phyloP scores from a whole-genome alignment of 1,139 yeast genomes.

The Yamadazyma aaseri region DNA sequence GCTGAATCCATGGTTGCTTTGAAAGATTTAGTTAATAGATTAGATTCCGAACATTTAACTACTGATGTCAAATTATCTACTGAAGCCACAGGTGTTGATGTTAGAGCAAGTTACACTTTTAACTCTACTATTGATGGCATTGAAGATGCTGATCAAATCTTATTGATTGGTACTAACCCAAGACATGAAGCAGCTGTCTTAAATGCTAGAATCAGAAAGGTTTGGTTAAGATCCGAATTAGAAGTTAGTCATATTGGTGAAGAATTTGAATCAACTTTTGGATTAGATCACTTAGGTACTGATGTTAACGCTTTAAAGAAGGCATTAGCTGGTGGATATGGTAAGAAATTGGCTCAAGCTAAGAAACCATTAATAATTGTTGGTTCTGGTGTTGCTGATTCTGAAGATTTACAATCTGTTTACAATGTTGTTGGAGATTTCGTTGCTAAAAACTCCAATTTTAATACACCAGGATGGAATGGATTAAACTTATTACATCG shows the following conservation, averaged over 20 bases:
- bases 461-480: constrained; percentile 76
- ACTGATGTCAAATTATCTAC: constrained; percentile 66
- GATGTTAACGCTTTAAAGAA: constrained; percentile 55
- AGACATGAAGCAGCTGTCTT: constrained; percentile 89
- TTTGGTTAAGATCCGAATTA: constrained; percentile 70
- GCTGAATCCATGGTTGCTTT: constrained; percentile 81
- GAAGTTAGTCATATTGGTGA: constrained; percentile 75
- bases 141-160: constrained; percentile 78
- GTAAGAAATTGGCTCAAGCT: constrained; percentile 66
- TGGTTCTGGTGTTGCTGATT: constrained; percentile 79
- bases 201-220: constrained; percentile 81
- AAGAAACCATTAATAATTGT: constrained; percentile 76
- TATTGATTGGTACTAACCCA: constrained; percentile 83
- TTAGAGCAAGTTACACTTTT: constrained; percentile 79
- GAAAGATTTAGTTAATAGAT: constrained; percentile 73
- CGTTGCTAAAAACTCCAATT: constrained; percentile 56
- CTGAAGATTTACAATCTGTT: constrained; percentile 62
- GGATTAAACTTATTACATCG: constrained; percentile 82
- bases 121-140: constrained; percentile 79
- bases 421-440: constrained; percentile 64
- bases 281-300: constrained; percentile 62
- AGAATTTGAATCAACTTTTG: constrained; percentile 74
- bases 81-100: constrained; percentile 67
- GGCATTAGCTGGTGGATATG: constrained; percentile 69
- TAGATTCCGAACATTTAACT: constrained; percentile 80